Conservation (phyloP, 352 stramenopile genomes). For the Achlya hypogyna region DNA sequence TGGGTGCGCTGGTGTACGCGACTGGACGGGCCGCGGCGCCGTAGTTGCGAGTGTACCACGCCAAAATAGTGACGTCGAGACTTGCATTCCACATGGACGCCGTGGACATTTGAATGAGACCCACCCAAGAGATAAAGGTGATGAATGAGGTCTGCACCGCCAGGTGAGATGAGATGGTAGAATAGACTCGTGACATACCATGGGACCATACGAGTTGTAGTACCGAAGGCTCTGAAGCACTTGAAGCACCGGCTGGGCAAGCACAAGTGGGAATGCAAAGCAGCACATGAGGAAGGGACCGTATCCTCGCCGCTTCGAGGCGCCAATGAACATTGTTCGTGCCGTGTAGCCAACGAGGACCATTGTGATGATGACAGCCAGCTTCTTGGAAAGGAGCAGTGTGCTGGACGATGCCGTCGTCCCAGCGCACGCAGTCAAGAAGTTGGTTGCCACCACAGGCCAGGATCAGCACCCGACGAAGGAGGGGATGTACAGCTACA, state of each 20-base stretch:
- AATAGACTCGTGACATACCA: background rate
- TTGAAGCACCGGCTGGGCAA: conserved; percentile 5
- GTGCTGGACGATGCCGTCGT: conserved; percentile 18
- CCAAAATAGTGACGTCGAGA: background rate
- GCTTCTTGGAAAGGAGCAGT: conserved; percentile 12
- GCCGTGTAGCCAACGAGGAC: conserved; percentile 7
- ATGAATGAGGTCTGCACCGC: conserved; percentile 11
- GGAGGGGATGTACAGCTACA: conserved; percentile 9
- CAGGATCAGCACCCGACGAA: conserved; percentile 16
- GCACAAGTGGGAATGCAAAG: conserved; percentile 13
- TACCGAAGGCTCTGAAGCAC: conserved; percentile 9
- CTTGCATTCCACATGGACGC: conserved; percentile 17
- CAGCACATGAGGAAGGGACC: conserved; percentile 12
- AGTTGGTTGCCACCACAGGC: conserved; percentile 18
- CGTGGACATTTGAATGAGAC: conserved; percentile 14
- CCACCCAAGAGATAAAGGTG: conserved; percentile 14
- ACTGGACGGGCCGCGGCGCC: too few relatives aligned
- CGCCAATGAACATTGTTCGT: conserved; percentile 6
- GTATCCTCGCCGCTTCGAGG: conserved; percentile 5
- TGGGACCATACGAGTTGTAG: conserved; percentile 13
- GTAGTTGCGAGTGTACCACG: background rate
- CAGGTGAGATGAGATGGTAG: background rate
- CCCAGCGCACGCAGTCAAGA: conserved; percentile 11
- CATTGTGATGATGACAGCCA: conserved; percentile 16
- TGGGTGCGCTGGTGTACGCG: too few relatives aligned